phyloP scores from a whole-genome alignment of 75 land plant genomes.

The Selaginella moellendorffii region DNA sequence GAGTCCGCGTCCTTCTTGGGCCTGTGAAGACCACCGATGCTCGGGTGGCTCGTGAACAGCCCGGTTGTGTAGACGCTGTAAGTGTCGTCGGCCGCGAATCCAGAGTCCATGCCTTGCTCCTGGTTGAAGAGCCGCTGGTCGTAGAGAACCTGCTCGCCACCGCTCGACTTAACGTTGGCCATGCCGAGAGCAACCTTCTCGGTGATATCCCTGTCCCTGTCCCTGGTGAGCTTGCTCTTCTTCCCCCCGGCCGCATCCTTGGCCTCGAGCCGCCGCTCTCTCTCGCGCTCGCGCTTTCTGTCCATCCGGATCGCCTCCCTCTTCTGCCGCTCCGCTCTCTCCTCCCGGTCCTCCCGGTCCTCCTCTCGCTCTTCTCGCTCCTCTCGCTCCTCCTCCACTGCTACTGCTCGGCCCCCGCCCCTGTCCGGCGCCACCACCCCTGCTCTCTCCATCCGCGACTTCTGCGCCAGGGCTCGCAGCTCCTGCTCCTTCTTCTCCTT shows the following conservation, averaged over 20 bases:
- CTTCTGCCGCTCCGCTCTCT: slow-evolving; percentile 56
- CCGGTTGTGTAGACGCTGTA: slow-evolving; percentile 85
- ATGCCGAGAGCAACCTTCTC: slow-evolving; percentile 96
- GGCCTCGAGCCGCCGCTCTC: slow-evolving; percentile 75
- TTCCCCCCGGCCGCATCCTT: slow-evolving; percentile 73
- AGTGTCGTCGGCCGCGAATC: slow-evolving; percentile 79
- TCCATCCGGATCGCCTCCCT: slow-evolving; percentile 69
- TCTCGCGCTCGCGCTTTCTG: slow-evolving; percentile 69
- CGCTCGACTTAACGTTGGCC: slow-evolving; percentile 46
- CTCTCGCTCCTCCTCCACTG: slow-evolving; percentile 15
- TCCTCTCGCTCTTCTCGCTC: slow-evolving; percentile 42
- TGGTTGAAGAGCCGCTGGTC: slow-evolving; percentile 92
- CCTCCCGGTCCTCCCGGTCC: slow-evolving; percentile 52
- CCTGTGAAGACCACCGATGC: slow-evolving; percentile 59
- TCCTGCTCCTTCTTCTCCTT: slow-evolving; percentile 92
- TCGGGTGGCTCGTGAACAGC: slow-evolving; percentile 58
- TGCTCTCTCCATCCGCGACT: slow-evolving; percentile 77
- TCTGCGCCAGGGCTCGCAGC: slow-evolving; percentile 58
- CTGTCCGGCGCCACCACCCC: slow-evolving; percentile 30
- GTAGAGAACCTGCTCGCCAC: slow-evolving; percentile 69
- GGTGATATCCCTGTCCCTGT: slow-evolving; percentile 87
- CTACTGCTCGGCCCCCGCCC: slow-evolving; percentile 21
- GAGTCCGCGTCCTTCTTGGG: slow-evolving; percentile 77
- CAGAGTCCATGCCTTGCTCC: slow-evolving; percentile 94
- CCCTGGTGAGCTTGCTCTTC: slow-evolving; percentile 87